Percentiles rank a stretch among this genome's conserved stretches.
phyloP scores from a whole-genome alignment of 1,139 yeast genomes.

The Candida sojae region DNA sequence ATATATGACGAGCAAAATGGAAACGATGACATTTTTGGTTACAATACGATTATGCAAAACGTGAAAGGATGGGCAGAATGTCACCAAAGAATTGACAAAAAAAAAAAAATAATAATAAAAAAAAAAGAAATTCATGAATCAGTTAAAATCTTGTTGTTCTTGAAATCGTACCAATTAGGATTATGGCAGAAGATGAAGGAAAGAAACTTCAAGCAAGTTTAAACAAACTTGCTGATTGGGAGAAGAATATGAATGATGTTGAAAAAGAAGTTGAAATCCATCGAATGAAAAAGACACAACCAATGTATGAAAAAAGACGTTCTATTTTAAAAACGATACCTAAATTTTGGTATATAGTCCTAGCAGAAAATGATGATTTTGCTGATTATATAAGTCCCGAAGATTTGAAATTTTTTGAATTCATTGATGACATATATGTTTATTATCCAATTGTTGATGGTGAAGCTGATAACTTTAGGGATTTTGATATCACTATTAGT shows the following conservation, averaged over 20 bases:
- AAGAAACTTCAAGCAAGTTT: conserved; percentile 18
- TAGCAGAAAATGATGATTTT: conserved; percentile 76
- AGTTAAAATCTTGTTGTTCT: no score
- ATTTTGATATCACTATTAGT: conserved; percentile 57
- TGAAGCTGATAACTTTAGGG: conserved; percentile 37
- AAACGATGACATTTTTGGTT: not conserved
- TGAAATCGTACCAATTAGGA: no score
- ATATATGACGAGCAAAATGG: not conserved
- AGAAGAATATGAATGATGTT: conserved; percentile 53
- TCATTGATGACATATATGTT: conserved; percentile 57
- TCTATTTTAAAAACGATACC: conserved; percentile 50
- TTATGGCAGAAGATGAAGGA: conserved; percentile 9
- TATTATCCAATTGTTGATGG: conserved; percentile 44
- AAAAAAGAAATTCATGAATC: not conserved
- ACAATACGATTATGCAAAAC: no score
- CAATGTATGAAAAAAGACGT: conserved; percentile 53
- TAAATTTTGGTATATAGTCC: conserved; percentile 73
- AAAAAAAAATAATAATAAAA: not conserved
- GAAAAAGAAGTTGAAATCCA: conserved; percentile 56
- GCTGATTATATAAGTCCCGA: conserved; percentile 68
- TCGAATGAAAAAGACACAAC: conserved; percentile 51
- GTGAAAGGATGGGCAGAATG: not conserved
- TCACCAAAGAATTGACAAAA: not conserved
- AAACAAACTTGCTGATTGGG: conserved; percentile 52
- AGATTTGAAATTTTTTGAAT: conserved; percentile 68